A percentile compares a stretch with the other conserved stretches of the same genome.
phyloP scores from a whole-genome alignment of 2,329 filamentous ascomycete species.

The Mycosphaerella arachidis region DNA sequence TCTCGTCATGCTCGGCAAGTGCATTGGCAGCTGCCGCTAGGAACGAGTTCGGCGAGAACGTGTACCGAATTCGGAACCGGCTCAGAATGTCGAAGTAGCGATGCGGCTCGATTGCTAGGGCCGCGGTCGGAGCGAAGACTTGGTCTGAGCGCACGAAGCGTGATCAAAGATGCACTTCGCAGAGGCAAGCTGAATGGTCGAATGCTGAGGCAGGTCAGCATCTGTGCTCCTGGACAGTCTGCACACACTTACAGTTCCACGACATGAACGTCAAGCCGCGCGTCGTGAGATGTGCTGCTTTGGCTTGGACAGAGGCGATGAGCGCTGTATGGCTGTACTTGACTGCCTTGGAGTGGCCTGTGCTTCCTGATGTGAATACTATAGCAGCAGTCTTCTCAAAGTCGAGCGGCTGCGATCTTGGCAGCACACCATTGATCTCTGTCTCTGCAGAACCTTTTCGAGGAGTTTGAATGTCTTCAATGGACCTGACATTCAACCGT shows the following conservation, averaged over 20 bases:
- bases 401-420: background rate
- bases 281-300: conserved; percentile 7
- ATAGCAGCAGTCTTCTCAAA: conserved; percentile 14
- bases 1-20: conserved; percentile 5
- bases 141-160: conserved; percentile 41
- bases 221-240: background rate
- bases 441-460: background rate
- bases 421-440: background rate
- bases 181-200: conserved; percentile 52
- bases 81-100: conserved; percentile 40
- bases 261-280: conserved; percentile 16
- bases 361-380: conserved; percentile 23
- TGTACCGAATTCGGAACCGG: conserved; percentile 40
- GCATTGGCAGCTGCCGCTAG: conserved; percentile 22
- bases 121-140: conserved; percentile 42
- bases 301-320: conserved; percentile 16
- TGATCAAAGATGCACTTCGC: conserved; percentile 51
- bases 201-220: conserved; percentile 44
- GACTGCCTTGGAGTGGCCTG: conserved; percentile 23
- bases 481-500: conserved; percentile 13
- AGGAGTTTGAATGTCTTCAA: conserved; percentile 2
- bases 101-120: conserved; percentile 39
- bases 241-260: conserved; percentile 10
- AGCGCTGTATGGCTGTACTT: conserved; percentile 15
- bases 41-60: conserved; percentile 47